Base-by-base conservation (phyloP, 1,139 yeast species). In the Kodamaea anthophila region DNA sequence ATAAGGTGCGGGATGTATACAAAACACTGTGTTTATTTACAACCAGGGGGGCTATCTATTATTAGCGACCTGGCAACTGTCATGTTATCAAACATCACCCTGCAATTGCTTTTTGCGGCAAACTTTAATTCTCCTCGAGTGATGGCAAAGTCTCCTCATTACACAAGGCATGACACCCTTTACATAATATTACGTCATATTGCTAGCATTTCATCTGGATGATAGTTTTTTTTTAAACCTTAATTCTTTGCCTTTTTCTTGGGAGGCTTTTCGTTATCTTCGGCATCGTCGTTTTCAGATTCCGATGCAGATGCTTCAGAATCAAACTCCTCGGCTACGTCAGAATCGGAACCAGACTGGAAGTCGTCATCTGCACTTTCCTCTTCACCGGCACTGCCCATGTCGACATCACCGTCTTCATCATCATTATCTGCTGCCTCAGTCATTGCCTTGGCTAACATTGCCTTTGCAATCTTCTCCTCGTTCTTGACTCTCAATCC, bases 301-400 rank as follows among this genome's bases (percentile, higher is more conserved):
- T 57, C 68, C 11, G 72, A 55, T 13, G 48, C 61, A 4, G 68
- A 43, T 1, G 68, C 91, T 42, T 83, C 86, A 6, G 91, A 82
- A 49, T 86, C 94, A 45, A 69, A 86, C 53, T 86, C 96, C 55
- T 85, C 96, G 3, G 94, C 95, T 27, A 80, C 83, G 42, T 84
- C 94, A 9, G 73, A 66, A 20, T 66, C 79, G 5, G 76, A 73
- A 15, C 70, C 78, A 7, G 72, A 74, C 18, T 76, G 68, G 55
- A 78, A 79, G 44, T 75, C 87, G 40, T 70, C 86, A 49, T 77
- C 83, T 20, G 69, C 81, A 38, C 77, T 71, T 41, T 77, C 82
- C 34, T 74, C 83, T 23, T 76, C 93, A 39, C 77, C 85, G 8
- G 82, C 83, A 40, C 83, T 75, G 39, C 83, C 86, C 82, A 79